These are phyloP conservation scores for Corynascus novoguineensis DNA, from an alignment of 495 filamentous ascomycete species.

Conservation along the genomic window DNA sequence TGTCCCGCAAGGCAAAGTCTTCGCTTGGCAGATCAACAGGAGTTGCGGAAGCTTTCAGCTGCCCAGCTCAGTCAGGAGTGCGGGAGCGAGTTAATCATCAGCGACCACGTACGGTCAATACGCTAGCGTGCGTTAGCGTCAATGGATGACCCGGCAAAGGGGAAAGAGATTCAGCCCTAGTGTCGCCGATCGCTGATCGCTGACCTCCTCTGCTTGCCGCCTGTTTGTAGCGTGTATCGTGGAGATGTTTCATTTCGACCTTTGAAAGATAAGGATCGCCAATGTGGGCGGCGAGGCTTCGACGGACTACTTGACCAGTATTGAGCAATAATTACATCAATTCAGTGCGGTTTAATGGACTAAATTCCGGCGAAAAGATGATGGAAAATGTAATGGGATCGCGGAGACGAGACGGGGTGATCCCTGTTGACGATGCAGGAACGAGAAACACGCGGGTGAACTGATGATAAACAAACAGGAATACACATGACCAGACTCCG, in stretches of 20 bases:
- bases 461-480: neutral
- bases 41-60: neutral
- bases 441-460: neutral
- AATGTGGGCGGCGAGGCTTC: neutral
- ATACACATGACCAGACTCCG: neutral
- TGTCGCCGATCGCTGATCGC: conserved; percentile 3
- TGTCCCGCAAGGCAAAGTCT: neutral
- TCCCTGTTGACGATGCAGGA: neutral
- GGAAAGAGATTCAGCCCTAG: neutral
- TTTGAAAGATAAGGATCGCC: neutral
- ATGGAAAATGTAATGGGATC: neutral
- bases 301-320: neutral
- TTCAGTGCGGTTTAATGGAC: too few relatives aligned
- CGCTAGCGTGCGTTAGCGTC: too few relatives aligned
- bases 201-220: neutral
- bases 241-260: neutral
- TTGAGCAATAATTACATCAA: too few relatives aligned
- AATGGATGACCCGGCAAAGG: neutral
- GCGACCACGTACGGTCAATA: neutral
- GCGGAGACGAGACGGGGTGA: neutral
- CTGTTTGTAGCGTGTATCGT: neutral
- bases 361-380: too few relatives aligned
- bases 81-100: neutral
- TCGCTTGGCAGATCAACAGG: neutral
- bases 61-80: neutral